Conservation (phyloP, 2,329 filamentous ascomycete genomes). For the Pyrenochaeta sp. region DNA sequence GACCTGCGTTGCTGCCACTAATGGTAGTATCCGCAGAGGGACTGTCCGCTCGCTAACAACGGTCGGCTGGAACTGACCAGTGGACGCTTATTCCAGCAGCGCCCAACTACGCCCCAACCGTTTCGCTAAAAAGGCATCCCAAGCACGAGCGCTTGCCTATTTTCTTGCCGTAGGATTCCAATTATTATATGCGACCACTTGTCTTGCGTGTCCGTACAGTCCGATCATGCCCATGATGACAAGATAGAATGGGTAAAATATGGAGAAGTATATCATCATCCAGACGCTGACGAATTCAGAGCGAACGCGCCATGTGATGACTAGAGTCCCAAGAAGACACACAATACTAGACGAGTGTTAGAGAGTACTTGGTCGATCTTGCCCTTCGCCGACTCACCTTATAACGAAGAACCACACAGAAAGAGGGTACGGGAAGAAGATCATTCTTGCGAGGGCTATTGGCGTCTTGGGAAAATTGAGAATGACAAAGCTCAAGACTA, state of each 20-base stretch:
- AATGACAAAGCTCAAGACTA: slow-evolving; percentile 52
- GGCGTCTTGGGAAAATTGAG: slow-evolving; percentile 48
- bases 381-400: slow-evolving; percentile 33
- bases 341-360: slow-evolving; percentile 34
- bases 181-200: slow-evolving; percentile 50
- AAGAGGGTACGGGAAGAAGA: slow-evolving; percentile 55
- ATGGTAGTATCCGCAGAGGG: no score
- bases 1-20: no score
- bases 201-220: slow-evolving; percentile 52
- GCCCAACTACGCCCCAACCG: no score
- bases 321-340: slow-evolving; percentile 50
- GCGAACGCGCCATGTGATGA: slow-evolving; percentile 50
- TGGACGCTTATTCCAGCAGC: no score
- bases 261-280: slow-evolving; percentile 49
- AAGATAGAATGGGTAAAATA: slow-evolving; percentile 51
- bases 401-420: slow-evolving; percentile 53
- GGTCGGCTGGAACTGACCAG: no score
- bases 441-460: slow-evolving; percentile 39
- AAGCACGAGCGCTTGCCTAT: slow-evolving; percentile 8
- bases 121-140: no score
- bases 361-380: slow-evolving; percentile 2
- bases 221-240: slow-evolving; percentile 51
- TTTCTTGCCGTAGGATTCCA: slow-evolving; percentile 54
- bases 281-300: slow-evolving; percentile 51
- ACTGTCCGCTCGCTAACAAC: no score